A percentile compares a stretch with the other conserved stretches of the same genome.
Conservation (phyloP, 2,329 filamentous ascomycete species). For the Colletotrichum caudatum region DNA sequence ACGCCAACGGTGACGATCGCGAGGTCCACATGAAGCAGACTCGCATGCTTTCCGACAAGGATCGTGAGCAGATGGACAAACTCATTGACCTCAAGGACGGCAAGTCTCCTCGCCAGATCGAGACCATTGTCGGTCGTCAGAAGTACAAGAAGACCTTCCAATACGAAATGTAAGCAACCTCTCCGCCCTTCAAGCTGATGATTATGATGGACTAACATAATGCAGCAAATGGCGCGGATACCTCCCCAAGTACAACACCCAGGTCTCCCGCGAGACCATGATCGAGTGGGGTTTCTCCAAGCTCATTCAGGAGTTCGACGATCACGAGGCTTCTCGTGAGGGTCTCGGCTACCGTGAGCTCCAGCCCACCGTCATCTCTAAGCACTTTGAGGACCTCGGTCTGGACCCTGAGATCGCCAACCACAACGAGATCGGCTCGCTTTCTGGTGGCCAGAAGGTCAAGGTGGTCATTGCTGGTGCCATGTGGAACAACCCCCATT, state of each 20-base stretch:
- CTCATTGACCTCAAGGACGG: slow-evolving; percentile 87
- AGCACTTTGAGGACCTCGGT: slow-evolving; percentile 98
- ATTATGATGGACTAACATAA: slow-evolving; percentile 45
- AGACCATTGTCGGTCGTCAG: slow-evolving; percentile 92
- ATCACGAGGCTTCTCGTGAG: slow-evolving; percentile 98
- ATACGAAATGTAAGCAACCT: slow-evolving; percentile 82
- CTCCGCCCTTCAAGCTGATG: background rate
- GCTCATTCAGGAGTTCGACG: slow-evolving; percentile 96
- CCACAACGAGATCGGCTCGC: slow-evolving; percentile 96
- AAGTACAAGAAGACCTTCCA: slow-evolving; percentile 99
- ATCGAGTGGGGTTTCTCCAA: slow-evolving; percentile 89
- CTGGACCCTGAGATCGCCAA: slow-evolving; percentile 98
- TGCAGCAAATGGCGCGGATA: slow-evolving; percentile 87
- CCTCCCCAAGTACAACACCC: slow-evolving; percentile 92
- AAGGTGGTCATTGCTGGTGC: slow-evolving; percentile 97
- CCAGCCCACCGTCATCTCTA: slow-evolving; percentile 92
- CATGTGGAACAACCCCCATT: slow-evolving; percentile 99
- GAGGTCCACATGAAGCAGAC: slow-evolving; percentile 99
- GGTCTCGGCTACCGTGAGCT: slow-evolving; percentile 96
- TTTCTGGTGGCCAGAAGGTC: slow-evolving; percentile 98
- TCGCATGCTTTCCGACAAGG: slow-evolving; percentile 85
- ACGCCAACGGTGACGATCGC: slow-evolving; percentile 95
- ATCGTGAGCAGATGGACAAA: slow-evolving; percentile 93
- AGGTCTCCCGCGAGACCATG: slow-evolving; percentile 93
- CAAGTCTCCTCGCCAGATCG: slow-evolving; percentile 80